These are phyloP conservation scores for Tilletia setariae DNA, from an alignment of 1,284 basidiomycete species.

Conservation along the genomic window DNA sequence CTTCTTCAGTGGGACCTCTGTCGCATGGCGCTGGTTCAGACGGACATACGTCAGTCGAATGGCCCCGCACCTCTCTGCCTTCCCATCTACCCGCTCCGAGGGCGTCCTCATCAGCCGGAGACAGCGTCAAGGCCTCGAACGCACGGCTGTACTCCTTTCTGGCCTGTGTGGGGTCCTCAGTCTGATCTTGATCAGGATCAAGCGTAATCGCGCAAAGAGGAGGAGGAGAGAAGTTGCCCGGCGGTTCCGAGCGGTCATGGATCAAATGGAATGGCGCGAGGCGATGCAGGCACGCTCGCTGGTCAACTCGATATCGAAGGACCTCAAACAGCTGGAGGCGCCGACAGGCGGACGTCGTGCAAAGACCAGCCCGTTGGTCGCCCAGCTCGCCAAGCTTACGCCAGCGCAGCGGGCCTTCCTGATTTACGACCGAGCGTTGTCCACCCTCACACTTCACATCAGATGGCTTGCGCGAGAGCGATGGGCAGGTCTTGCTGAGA, in stretches of 20 bases:
- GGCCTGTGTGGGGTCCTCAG: neutral
- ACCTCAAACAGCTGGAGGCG: neutral
- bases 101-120: constrained; percentile 6
- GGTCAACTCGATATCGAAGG: neutral
- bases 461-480: constrained; percentile 8
- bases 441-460: neutral
- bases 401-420: constrained; percentile 10
- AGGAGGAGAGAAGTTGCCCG: neutral
- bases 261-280: constrained; percentile 11
- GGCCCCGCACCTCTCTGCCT: neutral
- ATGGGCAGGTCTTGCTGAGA: neutral
- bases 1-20: constrained; percentile 11
- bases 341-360: neutral
- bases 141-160: neutral
- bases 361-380: neutral
- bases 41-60: constrained; percentile 4
- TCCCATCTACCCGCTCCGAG: neutral
- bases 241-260: constrained; percentile 3
- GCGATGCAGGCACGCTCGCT: neutral
- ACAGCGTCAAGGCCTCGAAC: neutral
- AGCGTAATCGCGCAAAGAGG: neutral
- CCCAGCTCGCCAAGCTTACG: constrained; percentile 1
- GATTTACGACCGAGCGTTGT: neutral
- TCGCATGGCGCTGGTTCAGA: constrained; percentile 14
- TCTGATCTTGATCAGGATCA: constrained; percentile 3